Evolutionary conservation across 192 early-diverging fungal genomes (phyloP), one percentile per base, ranked within the genome.

Genomic region (Obelidium mucronatum): DNA sequence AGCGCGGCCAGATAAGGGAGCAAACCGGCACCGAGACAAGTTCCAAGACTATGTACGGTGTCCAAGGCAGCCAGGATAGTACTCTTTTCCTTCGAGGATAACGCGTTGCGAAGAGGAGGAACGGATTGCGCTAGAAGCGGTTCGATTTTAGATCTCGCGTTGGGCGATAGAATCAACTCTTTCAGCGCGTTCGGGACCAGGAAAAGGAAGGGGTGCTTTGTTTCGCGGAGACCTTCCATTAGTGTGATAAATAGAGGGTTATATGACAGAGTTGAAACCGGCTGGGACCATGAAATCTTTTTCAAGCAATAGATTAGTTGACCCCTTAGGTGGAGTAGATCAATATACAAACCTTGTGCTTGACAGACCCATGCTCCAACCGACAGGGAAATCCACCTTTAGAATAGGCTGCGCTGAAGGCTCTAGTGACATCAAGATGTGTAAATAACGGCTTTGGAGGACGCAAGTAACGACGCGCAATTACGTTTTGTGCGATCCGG

Each of bases 351-450:
- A 82, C 67, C 62, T 79, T 82, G 78, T 82, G 81, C 44, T 79
- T 79, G 51, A 82, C 75, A 39, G 81, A 82, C 24, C 81, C 81
- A 51, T 82, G 81, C 26, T 79, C 64, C 3, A 82, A 67, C 19
- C 78, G 66, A 70, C 81, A 82, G 5, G 81, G 81, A 58, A 82
- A 65, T 51, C 64, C 66, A 22, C 81, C 81, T 54, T 82, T 82
- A 5, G 69, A 60, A 40, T 82, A 82, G 8, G 78, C 74, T 22
- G 72, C 76, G 24, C 73, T 72, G 31, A 82, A 82, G 11, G 77
- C 77, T 28, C 77, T 78, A 64, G 36, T 11, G 8, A 11, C 33
- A 15, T 60, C 58, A 60, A 11, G 58, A 8, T 37, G 19, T 65
- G 36, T 6, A 59, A n/a, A n/a, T n/a, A n/a, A n/a, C n/a, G n/a